Evolutionary conservation across 805 yeast species (phyloP).

Genomic region (Lipomyces anomalus): DNA sequence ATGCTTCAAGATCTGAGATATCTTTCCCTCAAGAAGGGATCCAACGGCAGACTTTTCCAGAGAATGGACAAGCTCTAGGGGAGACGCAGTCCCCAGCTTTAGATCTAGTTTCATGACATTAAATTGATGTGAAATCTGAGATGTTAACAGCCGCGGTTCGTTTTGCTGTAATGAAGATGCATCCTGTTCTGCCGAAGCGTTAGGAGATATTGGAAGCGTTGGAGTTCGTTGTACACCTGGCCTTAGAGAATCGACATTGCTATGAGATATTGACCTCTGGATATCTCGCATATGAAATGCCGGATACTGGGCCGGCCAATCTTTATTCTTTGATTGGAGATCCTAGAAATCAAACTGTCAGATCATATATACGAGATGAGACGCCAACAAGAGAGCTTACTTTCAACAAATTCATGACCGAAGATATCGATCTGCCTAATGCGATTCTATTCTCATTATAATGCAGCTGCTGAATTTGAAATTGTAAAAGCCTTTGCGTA

Average conservation of each 20-base stretch:
- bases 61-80: constrained; percentile 43
- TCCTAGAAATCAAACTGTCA: constrained; percentile 10
- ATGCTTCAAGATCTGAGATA: constrained; percentile 61
- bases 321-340: constrained; percentile 28
- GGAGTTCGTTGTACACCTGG: background rate
- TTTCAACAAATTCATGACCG: constrained; percentile 28
- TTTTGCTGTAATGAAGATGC: constrained; percentile 17
- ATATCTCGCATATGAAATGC: constrained; percentile 2
- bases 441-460: constrained; percentile 68
- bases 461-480: constrained; percentile 65
- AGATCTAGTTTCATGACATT: constrained; percentile 59
- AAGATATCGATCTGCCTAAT: constrained; percentile 44
- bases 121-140: constrained; percentile 34
- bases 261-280: background rate
- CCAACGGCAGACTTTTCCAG: constrained; percentile 67
- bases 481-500: constrained; percentile 28
- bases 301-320: constrained; percentile 33
- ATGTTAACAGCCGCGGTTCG: constrained; percentile 15
- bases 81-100: constrained; percentile 43
- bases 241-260: background rate
- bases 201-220: background rate
- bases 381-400: background rate
- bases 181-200: too few species aligned
- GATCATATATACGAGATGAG: background rate
- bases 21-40: constrained; percentile 60